Percentiles rank a stretch among this genome's conserved stretches.
Conservation (phyloP, 2,329 filamentous ascomycete species). For the Colletotrichum eleusines region DNA sequence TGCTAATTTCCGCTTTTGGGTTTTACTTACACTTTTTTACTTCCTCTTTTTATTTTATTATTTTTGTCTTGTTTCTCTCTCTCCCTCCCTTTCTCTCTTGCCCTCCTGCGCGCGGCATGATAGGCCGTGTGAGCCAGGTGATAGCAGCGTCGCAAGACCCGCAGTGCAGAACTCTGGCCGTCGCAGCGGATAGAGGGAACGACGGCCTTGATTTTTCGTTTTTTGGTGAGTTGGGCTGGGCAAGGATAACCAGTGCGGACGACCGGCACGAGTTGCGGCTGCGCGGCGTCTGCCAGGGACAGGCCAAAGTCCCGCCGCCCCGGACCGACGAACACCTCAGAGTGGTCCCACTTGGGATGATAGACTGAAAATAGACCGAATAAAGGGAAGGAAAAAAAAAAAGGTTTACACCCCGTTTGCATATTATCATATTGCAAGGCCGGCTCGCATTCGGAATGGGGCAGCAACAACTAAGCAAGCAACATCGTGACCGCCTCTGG, state of each 20-base stretch:
- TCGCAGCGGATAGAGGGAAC: neutral
- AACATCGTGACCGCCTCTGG: conserved; percentile 12
- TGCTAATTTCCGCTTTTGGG: no score
- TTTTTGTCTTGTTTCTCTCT: no score
- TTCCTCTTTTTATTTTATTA: no score
- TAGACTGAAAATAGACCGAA: neutral
- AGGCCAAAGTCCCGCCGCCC: neutral
- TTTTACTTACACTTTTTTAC: no score
- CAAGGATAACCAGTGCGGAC: conserved; percentile 15
- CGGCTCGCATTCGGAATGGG: conserved; percentile 3
- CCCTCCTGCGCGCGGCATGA: no score
- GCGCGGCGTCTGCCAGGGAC: neutral
- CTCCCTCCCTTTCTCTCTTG: no score
- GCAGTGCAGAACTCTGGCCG: conserved; percentile 17
- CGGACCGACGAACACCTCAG: neutral
- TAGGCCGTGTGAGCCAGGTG: no score
- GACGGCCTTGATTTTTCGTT: neutral
- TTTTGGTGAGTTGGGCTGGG: neutral
- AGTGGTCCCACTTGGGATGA: neutral
- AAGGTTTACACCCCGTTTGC: neutral
- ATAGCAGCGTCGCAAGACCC: conserved; percentile 22
- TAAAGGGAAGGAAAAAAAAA: neutral
- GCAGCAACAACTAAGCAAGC: neutral
- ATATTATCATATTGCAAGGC: neutral
- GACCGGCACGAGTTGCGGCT: neutral